A percentile compares a stretch with the other conserved stretches of the same genome.
Evolutionary conservation across 176 grass and related monocot species (phyloP).

Genomic region (Tillandsia fasciculata): DNA sequence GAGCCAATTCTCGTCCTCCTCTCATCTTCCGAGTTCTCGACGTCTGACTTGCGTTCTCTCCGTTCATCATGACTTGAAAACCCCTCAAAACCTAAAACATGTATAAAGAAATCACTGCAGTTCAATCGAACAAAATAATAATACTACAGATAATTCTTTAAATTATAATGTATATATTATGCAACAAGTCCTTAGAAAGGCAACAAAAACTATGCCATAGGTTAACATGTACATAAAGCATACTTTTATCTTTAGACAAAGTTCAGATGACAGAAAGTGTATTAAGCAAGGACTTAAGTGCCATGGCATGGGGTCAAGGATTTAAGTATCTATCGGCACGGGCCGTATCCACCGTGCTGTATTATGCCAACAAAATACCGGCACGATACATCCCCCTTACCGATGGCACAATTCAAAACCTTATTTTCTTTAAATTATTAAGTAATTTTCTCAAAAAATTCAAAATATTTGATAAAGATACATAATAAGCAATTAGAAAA

Average conservation of each 20-base stretch:
- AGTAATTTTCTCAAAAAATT: too few species aligned
- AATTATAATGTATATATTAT: neutral
- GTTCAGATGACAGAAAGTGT: neutral
- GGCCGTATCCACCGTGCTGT: too few species aligned
- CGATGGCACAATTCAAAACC: too few species aligned
- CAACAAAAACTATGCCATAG: constrained; percentile 10
- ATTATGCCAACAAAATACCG: too few species aligned
- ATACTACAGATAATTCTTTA: neutral
- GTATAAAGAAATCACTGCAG: neutral
- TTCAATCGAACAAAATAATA: constrained; percentile 9
- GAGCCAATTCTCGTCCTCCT: constrained; percentile 82
- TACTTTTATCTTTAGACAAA: neutral
- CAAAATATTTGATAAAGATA: too few species aligned
- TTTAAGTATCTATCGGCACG: too few species aligned
- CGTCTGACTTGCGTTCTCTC: constrained; percentile 59
- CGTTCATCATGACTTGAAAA: constrained; percentile 60
- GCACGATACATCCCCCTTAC: too few species aligned
- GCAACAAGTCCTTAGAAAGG: neutral
- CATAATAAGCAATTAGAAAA: too few species aligned
- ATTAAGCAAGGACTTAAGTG: neutral
- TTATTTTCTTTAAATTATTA: too few species aligned
- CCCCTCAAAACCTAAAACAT: constrained; percentile 66
- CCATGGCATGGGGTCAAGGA: too few species aligned
- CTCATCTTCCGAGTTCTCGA: constrained; percentile 92
- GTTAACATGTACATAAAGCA: neutral